Evolutionary conservation across 1,139 yeast species (phyloP).

Genomic region (Meyerozyma guilliermondii): DNA sequence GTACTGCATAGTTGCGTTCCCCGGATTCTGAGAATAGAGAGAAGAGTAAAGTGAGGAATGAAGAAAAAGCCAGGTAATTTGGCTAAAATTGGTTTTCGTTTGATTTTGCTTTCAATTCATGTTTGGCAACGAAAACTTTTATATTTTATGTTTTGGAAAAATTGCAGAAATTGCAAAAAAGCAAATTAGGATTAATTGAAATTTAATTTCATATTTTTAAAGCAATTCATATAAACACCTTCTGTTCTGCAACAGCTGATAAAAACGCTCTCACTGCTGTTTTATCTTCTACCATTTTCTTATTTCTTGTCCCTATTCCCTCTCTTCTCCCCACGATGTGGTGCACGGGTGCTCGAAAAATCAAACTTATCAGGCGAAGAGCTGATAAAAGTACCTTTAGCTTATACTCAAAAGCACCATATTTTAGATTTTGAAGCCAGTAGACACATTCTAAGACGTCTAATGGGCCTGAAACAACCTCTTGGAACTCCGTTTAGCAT

Average conservation of each 20-base stretch:
- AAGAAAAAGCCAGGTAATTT: background rate
- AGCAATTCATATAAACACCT: background rate
- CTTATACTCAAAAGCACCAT: background rate
- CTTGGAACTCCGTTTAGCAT: background rate
- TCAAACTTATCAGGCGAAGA: constrained; percentile 1
- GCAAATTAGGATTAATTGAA: background rate
- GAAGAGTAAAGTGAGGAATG: background rate
- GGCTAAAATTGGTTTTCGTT: too few relatives aligned
- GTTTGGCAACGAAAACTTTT: background rate
- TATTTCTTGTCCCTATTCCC: background rate
- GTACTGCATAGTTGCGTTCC: background rate
- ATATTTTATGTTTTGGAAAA: background rate
- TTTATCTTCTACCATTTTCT: background rate
- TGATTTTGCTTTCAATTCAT: background rate
- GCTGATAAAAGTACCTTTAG: background rate
- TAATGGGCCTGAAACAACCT: background rate
- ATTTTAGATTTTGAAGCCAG: background rate
- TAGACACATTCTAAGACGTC: background rate
- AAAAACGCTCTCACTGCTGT: background rate
- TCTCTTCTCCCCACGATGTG: background rate
- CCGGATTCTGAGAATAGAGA: background rate
- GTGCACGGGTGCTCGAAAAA: background rate
- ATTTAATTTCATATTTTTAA: too few relatives aligned
- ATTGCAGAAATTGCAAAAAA: background rate
- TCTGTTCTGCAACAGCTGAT: background rate